phyloP scores from a whole-genome alignment of 768 basidiomycete species.

The Lepiota brunneoincarnata region DNA sequence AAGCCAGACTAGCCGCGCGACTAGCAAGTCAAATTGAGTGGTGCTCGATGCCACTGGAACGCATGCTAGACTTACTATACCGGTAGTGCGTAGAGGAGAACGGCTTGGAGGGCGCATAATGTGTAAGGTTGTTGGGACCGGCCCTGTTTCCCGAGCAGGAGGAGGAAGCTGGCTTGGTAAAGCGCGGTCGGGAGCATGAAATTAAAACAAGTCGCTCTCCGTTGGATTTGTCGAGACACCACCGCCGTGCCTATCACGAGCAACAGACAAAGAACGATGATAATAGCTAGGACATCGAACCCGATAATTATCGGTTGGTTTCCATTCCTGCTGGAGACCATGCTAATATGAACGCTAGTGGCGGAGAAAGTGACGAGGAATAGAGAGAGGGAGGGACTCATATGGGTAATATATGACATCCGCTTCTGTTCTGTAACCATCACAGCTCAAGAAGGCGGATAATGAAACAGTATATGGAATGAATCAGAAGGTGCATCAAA shows the following conservation, averaged over 20 bases:
- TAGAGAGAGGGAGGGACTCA: too few relatives aligned
- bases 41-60: background rate
- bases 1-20: background rate
- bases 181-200: slow-evolving; percentile 21
- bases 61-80: slow-evolving; percentile 16
- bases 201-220: slow-evolving; percentile 17
- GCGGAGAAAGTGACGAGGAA: too few relatives aligned
- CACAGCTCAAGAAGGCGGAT: too few relatives aligned
- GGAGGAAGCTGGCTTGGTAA: slow-evolving; percentile 21
- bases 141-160: slow-evolving; percentile 20
- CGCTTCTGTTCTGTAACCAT: too few relatives aligned
- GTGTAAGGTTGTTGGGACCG: slow-evolving; percentile 21
- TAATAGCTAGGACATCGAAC: background rate
- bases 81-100: slow-evolving; percentile 24
- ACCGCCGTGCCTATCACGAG: background rate
- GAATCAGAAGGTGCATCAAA: too few relatives aligned
- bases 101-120: slow-evolving; percentile 22
- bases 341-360: too few relatives aligned
- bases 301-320: background rate
- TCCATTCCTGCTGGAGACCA: background rate
- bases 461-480: too few relatives aligned
- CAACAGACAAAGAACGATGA: background rate
- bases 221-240: slow-evolving; percentile 1
- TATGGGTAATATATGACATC: too few relatives aligned
- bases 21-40: background rate